These are phyloP conservation scores for Viola odorata DNA, from an alignment of 345 rosid species.

Conservation along the genomic window DNA sequence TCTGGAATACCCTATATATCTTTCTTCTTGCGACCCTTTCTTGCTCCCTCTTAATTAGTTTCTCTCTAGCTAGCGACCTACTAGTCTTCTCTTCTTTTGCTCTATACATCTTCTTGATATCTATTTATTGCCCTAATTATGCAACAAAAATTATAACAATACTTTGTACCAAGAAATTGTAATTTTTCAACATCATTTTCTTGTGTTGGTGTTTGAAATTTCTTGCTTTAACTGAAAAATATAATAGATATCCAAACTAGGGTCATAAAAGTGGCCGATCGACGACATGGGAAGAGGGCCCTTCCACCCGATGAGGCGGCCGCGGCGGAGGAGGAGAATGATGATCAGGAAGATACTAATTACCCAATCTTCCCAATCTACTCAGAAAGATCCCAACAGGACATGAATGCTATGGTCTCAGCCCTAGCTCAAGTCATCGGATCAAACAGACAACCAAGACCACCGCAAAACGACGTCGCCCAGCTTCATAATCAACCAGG, in stretches of 20 bases:
- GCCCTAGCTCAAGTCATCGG: slow-evolving; percentile 70
- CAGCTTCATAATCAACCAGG: slow-evolving; percentile 11
- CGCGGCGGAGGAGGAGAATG: slow-evolving; percentile 38
- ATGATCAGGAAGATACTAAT: slow-evolving; percentile 18
- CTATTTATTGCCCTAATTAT: background rate
- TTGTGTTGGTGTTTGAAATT: background rate
- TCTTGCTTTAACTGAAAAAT: background rate
- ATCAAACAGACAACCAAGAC: slow-evolving; percentile 7
- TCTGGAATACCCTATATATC: too few relatives aligned
- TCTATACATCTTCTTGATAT: background rate
- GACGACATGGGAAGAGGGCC: slow-evolving; percentile 49
- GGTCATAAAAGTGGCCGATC: slow-evolving; percentile 19
- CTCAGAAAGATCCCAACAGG: slow-evolving; percentile 68
- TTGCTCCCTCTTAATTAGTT: too few relatives aligned
- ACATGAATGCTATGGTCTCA: slow-evolving; percentile 59
- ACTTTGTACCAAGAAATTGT: background rate
- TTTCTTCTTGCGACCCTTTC: too few relatives aligned
- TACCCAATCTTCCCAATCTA: slow-evolving; percentile 38
- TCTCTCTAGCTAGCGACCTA: background rate
- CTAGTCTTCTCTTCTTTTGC: too few relatives aligned
- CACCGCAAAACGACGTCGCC: slow-evolving; percentile 13
- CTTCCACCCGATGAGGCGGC: slow-evolving; percentile 35
- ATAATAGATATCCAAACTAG: background rate
- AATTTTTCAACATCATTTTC: background rate
- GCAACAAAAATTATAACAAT: background rate